A percentile compares a stretch with the other conserved stretches of the same genome.
phyloP scores from a whole-genome alignment of 164 flowering plant species.

The Aristolochia contorta region DNA sequence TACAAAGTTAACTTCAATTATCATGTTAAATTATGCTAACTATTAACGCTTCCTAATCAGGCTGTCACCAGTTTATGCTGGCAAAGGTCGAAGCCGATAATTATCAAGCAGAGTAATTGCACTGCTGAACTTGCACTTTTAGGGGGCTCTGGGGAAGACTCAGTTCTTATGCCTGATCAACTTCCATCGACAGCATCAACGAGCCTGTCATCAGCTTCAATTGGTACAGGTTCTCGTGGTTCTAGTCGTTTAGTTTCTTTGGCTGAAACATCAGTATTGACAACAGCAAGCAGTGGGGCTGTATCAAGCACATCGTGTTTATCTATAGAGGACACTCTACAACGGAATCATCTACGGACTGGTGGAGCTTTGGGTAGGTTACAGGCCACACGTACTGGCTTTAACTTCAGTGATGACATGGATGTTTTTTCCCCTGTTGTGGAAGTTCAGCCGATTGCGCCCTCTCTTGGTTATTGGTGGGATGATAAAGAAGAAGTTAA shows the following conservation, averaged over 20 bases:
- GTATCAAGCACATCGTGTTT: conserved; percentile 24
- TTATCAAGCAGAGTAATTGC: conserved; percentile 68
- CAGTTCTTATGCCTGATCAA: conserved; percentile 96
- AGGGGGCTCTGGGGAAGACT: conserved; percentile 83
- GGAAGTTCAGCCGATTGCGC: conserved; percentile 89
- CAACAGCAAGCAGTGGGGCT: conserved; percentile 30
- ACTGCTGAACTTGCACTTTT: conserved; percentile 73
- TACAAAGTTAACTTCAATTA: not conserved
- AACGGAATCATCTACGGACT: conserved; percentile 41
- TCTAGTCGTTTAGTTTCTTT: conserved; percentile 30
- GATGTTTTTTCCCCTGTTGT: conserved; percentile 95
- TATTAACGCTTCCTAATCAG: conserved; percentile 31
- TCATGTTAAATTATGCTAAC: conserved; percentile 9
- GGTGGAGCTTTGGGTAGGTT: conserved; percentile 62
- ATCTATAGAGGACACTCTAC: conserved; percentile 70
- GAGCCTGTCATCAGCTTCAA: conserved; percentile 31
- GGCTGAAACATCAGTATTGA: conserved; percentile 32
- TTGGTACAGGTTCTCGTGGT: conserved; percentile 39
- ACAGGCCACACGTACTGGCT: conserved; percentile 53
- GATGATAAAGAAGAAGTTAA: conserved; percentile 41
- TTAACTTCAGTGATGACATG: conserved; percentile 89
- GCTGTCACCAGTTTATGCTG: conserved; percentile 93
- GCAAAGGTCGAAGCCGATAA: conserved; percentile 89
- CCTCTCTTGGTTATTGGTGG: conserved; percentile 69
- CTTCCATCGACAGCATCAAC: conserved; percentile 72